Evolutionary conservation across 2,329 filamentous ascomycete genomes (phyloP), one percentile per base, ranked within the genome.

Genomic region (Phialocephala subalpina): DNA sequence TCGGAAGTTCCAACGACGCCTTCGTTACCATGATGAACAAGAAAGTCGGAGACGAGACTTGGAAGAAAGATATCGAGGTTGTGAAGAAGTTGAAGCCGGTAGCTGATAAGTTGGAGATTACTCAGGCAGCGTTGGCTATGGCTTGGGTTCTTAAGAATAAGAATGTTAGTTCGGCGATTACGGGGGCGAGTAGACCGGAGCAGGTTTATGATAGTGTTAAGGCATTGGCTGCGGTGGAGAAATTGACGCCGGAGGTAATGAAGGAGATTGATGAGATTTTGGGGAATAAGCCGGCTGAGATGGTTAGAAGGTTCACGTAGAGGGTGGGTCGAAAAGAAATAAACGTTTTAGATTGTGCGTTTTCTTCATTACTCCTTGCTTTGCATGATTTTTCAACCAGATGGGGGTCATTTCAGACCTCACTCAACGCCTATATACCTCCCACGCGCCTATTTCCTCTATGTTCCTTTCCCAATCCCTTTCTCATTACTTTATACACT

Each of bases 111-210:
- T 80, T 93, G 47, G 88, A 84, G 14, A 82, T 89, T 27, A 58
- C 64, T 42, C 79, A 83, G 33, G 81, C 77, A 3, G 74, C 72
- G 60, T 80, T 90, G 52, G 86, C 87, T 0, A 80, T 90, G 60
- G 87, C 86, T 1, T 90, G 88, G 87, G 85, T 87, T 16, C 79
- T 90, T 58, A 85, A 82, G 74, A 90, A 90, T 74, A 82, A 83
- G 69, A 84, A 87, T 64, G 84, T 90, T 58, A 88, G 85, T 75
- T 85, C 83, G 18, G 87, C 86, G 38, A 89, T 90, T 69, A 86
- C 85, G 0, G 87, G 87, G 6, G 87, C 87, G 5, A 87, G 84
- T 77, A 82, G 79, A 62, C 79, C 82, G 2, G 82, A 84, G 74
- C 87, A 90, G 80, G 80, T 90, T 53, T 85, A 84, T 63, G 86